phyloP scores from a whole-genome alignment of 2,329 filamentous ascomycete genomes.

The Aspergillus ustus region DNA sequence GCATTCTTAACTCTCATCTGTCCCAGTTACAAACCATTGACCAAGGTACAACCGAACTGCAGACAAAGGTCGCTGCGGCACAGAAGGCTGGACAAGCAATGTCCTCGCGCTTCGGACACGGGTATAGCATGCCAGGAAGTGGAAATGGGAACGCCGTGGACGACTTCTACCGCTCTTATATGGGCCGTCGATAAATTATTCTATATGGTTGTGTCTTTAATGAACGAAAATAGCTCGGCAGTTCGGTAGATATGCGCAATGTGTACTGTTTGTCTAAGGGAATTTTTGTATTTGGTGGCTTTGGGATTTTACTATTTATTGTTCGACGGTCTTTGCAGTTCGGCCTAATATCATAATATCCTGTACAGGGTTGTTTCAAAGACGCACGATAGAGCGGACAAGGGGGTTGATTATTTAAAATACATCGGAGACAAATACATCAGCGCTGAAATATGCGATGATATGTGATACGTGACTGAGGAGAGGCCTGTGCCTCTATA shows the following conservation, averaged over 20 bases:
- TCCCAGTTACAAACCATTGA: conserved; percentile 94
- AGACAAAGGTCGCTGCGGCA: conserved; percentile 79
- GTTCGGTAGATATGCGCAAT: conserved; percentile 10
- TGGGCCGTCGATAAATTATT: conserved; percentile 66
- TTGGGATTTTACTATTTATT: conserved; percentile 4
- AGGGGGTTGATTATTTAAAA: conserved; percentile 9
- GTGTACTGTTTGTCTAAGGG: background rate
- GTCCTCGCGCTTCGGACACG: conserved; percentile 46
- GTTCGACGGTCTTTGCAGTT: background rate
- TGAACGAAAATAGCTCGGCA: conserved; percentile 5
- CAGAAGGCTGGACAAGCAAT: conserved; percentile 74
- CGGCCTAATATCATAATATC: conserved; percentile 3
- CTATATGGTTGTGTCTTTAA: background rate
- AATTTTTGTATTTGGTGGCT: background rate
- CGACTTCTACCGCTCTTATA: conserved; percentile 88
- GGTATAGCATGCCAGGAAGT: conserved; percentile 41
- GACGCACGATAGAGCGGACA: background rate
- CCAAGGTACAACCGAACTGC: conserved; percentile 76
- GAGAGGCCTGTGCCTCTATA: background rate
- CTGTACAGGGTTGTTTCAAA: background rate
- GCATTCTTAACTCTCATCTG: conserved; percentile 91
- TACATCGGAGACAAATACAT: conserved; percentile 21
- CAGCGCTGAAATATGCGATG: conserved; percentile 12
- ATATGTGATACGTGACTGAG: background rate
- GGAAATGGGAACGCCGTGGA: conserved; percentile 63